Conservation (phyloP, 2,329 filamentous ascomycete genomes). For the Fusarium marasasianum region DNA sequence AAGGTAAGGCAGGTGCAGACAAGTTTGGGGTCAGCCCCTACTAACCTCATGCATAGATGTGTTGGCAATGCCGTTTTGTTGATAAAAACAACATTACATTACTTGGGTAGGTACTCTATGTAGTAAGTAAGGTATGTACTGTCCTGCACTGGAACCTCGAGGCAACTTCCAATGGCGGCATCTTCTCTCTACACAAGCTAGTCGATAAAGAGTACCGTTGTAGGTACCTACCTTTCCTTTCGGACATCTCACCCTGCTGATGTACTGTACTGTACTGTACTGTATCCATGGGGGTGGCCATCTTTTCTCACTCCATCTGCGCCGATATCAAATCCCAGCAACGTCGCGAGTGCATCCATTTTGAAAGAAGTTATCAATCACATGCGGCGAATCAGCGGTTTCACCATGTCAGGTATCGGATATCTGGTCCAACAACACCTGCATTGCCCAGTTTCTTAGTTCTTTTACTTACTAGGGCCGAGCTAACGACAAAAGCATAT, state of each 20-base stretch:
- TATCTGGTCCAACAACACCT: background rate
- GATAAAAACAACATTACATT: constrained; percentile 53
- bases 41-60: constrained; percentile 76
- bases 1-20: constrained; percentile 32
- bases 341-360: background rate
- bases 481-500: constrained; percentile 10
- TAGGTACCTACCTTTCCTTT: constrained; percentile 3
- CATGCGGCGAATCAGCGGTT: background rate
- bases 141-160: constrained; percentile 34
- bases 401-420: background rate
- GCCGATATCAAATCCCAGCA: constrained; percentile 1
- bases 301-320: constrained; percentile 17
- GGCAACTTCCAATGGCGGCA: constrained; percentile 34
- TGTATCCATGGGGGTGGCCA: constrained; percentile 10
- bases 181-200: constrained; percentile 25
- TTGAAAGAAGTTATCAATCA: background rate
- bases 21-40: constrained; percentile 46
- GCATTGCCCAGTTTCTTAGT: background rate
- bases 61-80: constrained; percentile 72
- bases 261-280: background rate
- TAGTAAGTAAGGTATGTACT: constrained; percentile 41
- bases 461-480: background rate
- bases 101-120: constrained; percentile 5
- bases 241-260: constrained; percentile 4
- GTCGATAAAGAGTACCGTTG: constrained; percentile 34